Percentiles rank a stretch among this genome's conserved stretches.
Evolutionary conservation across 345 rosid species (phyloP).

Genomic region (Salix udensis): DNA sequence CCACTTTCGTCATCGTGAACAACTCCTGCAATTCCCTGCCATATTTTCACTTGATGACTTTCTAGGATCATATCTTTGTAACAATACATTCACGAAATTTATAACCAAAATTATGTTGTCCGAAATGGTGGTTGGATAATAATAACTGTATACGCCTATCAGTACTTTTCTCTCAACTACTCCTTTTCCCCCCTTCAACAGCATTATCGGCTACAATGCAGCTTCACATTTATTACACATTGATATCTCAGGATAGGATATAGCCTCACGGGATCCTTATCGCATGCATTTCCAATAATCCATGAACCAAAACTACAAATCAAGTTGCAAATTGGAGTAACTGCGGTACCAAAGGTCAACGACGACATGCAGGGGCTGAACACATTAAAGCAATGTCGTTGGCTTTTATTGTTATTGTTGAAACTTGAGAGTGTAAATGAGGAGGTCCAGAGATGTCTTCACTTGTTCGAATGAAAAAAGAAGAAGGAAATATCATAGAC

Average conservation of each 20-base stretch:
- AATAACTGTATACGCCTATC: not conserved
- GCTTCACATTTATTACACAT: not conserved
- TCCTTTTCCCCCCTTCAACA: not conserved
- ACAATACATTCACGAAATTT: not conserved
- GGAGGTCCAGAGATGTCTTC: not conserved
- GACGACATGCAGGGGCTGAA: not conserved
- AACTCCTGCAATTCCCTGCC: not conserved
- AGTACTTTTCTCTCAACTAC: not conserved
- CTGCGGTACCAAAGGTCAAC: not conserved
- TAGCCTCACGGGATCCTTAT: too few species aligned
- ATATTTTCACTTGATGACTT: not conserved
- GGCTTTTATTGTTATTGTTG: not conserved
- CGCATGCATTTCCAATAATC: too few species aligned
- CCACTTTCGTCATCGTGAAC: constrained; percentile 18
- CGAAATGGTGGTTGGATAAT: constrained; percentile 3
- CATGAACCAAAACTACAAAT: too few species aligned
- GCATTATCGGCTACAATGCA: constrained; percentile 2
- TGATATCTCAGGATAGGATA: too few species aligned
- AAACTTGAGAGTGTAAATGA: not conserved
- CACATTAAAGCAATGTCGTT: not conserved
- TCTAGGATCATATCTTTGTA: not conserved
- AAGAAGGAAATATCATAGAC: not conserved
- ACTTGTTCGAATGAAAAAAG: too few species aligned
- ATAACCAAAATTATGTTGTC: not conserved
- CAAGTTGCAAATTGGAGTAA: too few species aligned